Base-by-base conservation (phyloP, 306 rosid species). In the Leucaena leucocephala region DNA sequence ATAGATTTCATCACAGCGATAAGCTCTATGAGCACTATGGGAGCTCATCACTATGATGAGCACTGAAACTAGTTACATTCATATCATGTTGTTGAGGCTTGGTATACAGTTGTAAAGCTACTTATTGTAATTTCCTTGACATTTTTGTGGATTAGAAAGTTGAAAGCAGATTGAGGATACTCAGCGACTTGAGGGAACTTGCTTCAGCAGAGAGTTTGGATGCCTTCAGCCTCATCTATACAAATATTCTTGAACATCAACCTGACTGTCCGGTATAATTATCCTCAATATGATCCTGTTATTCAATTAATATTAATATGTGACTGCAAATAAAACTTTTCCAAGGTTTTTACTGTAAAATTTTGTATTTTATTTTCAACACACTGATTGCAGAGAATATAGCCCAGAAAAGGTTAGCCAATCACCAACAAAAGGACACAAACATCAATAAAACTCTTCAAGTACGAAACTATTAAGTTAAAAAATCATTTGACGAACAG, bases 151-250 rank as follows among this genome's bases (percentile, higher is more conserved):
- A 84, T 65, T 67, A 95, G 99, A 95, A 95, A 93, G 96, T 95
- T 61, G 99, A 93, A 89, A 90, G 77, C 84, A 86, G 94, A 84
- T 88, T 93, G 65, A 90, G 92, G 69, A 83, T 87, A 72, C 88
- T 95, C 64, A 71, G 96, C 65, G 97, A 95, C 86, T 85, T 95
- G 79, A 91, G 96, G 85, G 98, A 93, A 77, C 99, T 95, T 83
- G 99, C 98, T 72, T 93, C 99, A 45, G 98, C 99, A 15, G 97
- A 93, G 90, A 93, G 98, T 87, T 82, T 91, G 82, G 99, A 95
- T 86, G 80, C 90, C 46, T 93, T 95, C 79, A 91, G 96, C 1
- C 96, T 95, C 77, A 90, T 93, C 69, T 93, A 93, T 85, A 90
- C 97, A 75, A 95, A 93, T 85, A 93, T 95, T 75, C 98, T 95